phyloP scores from a whole-genome alignment of 345 rosid genomes.

The Toxicodendron radicans region DNA sequence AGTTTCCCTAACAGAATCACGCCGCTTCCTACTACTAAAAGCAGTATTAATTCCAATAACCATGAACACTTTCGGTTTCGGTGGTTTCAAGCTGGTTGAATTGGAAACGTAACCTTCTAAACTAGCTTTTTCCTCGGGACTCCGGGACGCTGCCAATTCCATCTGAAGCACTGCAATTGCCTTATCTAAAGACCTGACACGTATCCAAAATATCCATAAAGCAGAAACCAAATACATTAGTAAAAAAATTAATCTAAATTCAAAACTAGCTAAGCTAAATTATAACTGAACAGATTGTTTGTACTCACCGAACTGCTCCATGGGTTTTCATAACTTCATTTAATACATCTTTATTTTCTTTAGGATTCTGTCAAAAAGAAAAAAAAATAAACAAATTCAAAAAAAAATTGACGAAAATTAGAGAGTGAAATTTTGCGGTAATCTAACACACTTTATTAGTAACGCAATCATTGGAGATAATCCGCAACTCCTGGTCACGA shows the following conservation, averaged over 20 bases:
- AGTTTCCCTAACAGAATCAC: slow-evolving; percentile 91
- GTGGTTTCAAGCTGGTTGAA: slow-evolving; percentile 21
- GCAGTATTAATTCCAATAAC: slow-evolving; percentile 97
- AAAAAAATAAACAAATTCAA: not conserved
- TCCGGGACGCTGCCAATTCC: slow-evolving; percentile 68
- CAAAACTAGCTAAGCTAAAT: not conserved
- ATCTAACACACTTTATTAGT: slow-evolving; percentile 51
- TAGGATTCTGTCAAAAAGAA: slow-evolving; percentile 30
- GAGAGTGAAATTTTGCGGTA: not conserved
- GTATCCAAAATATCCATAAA: slow-evolving; percentile 31
- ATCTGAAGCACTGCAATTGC: slow-evolving; percentile 62
- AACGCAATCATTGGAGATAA: slow-evolving; percentile 52
- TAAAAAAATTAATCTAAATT: not conserved
- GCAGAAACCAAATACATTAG: slow-evolving; percentile 5
- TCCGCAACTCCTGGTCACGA: slow-evolving; percentile 63
- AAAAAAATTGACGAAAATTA: not conserved
- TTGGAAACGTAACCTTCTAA: slow-evolving; percentile 34
- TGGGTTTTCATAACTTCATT: slow-evolving; percentile 70
- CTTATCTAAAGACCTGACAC: slow-evolving; percentile 76
- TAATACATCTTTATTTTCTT: slow-evolving; percentile 52
- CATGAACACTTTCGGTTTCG: slow-evolving; percentile 69
- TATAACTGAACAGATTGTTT: not conserved
- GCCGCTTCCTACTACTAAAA: slow-evolving; percentile 95
- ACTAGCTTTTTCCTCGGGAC: slow-evolving; percentile 44
- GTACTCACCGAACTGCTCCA: slow-evolving; percentile 80